phyloP scores from a whole-genome alignment of 2,329 filamentous ascomycete species.

The Akanthomyces muscarius region DNA sequence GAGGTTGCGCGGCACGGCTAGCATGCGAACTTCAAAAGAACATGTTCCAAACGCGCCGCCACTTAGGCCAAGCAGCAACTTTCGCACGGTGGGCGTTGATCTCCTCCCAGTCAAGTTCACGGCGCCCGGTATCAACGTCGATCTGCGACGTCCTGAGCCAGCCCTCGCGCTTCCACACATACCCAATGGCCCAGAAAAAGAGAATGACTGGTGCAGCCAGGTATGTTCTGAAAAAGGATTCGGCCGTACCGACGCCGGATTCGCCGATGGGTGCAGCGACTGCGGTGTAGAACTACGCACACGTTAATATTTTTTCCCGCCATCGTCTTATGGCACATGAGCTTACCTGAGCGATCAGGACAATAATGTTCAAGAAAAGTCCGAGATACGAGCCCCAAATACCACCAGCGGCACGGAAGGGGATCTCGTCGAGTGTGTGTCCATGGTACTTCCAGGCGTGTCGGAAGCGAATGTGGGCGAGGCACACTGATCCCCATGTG shows the following conservation, averaged over 20 bases:
- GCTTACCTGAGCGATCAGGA: constrained; percentile 50
- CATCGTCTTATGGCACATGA: not conserved
- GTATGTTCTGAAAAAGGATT: constrained; percentile 53
- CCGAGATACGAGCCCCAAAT: constrained; percentile 62
- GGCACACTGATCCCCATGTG: constrained; percentile 66
- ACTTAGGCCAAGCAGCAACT: constrained; percentile 49
- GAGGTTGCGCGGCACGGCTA: too few relatives aligned
- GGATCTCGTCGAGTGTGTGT: constrained; percentile 61
- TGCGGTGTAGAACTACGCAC: constrained; percentile 45
- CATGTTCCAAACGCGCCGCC: constrained; percentile 39
- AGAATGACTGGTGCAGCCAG: constrained; percentile 53
- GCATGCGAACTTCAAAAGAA: constrained; percentile 26
- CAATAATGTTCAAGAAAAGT: constrained; percentile 51
- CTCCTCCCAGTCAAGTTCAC: constrained; percentile 62
- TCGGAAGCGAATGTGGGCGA: constrained; percentile 67
- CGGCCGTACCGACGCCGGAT: constrained; percentile 36
- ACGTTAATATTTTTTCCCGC: not conserved
- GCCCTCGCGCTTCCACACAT: constrained; percentile 61
- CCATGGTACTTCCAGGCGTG: constrained; percentile 58
- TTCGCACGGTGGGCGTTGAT: constrained; percentile 53
- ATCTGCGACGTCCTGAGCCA: constrained; percentile 59
- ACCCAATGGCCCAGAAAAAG: constrained; percentile 54
- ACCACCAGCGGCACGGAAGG: constrained; percentile 58
- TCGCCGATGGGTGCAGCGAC: constrained; percentile 35
- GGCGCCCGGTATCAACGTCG: constrained; percentile 63